Evolutionary conservation across 2,329 filamentous ascomycete species (phyloP).

Genomic region (Phyllosticta paracitricarpa): DNA sequence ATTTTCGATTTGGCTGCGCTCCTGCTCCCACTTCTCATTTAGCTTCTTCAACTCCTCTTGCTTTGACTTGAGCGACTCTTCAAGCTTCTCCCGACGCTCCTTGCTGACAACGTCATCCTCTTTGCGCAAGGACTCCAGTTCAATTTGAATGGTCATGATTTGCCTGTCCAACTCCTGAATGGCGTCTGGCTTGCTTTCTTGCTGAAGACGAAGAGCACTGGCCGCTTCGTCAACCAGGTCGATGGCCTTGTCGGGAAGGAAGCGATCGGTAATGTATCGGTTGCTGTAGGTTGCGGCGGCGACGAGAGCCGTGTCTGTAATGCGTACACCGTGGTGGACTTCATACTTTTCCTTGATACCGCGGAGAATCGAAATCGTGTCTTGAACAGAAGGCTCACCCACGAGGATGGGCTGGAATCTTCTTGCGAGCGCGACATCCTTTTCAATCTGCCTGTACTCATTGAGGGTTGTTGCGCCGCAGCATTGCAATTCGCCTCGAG

Average conservation of each 20-base stretch:
- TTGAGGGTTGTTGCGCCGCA: slow-evolving; percentile 88
- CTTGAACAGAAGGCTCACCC: slow-evolving; percentile 81
- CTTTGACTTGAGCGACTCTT: slow-evolving; percentile 63
- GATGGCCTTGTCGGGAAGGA: slow-evolving; percentile 93
- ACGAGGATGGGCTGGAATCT: slow-evolving; percentile 92
- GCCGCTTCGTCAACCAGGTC: slow-evolving; percentile 95
- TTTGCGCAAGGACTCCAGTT: slow-evolving; percentile 86
- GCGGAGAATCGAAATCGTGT: slow-evolving; percentile 89
- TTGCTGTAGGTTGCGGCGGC: slow-evolving; percentile 89
- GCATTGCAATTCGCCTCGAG: slow-evolving; percentile 85
- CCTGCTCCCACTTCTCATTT: slow-evolving; percentile 81
- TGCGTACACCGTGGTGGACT: slow-evolving; percentile 90
- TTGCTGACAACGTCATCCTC: slow-evolving; percentile 84
- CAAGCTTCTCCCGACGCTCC: slow-evolving; percentile 78
- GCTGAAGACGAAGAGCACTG: slow-evolving; percentile 78
- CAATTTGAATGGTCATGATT: slow-evolving; percentile 96
- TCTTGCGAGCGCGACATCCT: slow-evolving; percentile 84
- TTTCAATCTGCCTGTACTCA: slow-evolving; percentile 90
- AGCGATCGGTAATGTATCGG: slow-evolving; percentile 92
- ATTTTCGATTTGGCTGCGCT: slow-evolving; percentile 72
- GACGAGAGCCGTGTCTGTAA: slow-evolving; percentile 84
- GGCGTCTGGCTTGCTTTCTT: slow-evolving; percentile 92
- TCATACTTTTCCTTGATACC: slow-evolving; percentile 98
- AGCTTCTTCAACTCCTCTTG: slow-evolving; percentile 67
- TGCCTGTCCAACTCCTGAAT: slow-evolving; percentile 88